phyloP scores from a whole-genome alignment of 1,284 basidiomycete species.

The Ganoderma sinense region DNA sequence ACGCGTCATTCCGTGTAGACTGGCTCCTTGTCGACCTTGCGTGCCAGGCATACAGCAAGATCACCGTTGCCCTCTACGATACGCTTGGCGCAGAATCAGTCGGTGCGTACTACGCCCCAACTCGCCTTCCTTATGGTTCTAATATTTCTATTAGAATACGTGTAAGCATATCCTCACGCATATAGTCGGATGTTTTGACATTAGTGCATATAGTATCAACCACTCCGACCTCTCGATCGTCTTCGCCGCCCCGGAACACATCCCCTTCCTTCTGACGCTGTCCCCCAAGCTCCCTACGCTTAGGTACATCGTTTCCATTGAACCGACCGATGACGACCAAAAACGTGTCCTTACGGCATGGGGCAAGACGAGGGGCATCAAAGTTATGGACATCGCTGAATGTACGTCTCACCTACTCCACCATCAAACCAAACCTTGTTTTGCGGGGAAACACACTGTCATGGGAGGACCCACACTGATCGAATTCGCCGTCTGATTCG shows the following conservation, averaged over 20 bases:
- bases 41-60: conserved; percentile 80
- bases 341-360: conserved; percentile 70
- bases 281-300: conserved; percentile 68
- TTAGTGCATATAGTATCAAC: conserved; percentile 67
- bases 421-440: neutral
- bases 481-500: neutral
- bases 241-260: conserved; percentile 79
- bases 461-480: neutral
- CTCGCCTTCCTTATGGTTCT: neutral
- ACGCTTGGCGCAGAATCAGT: conserved; percentile 88
- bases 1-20: conserved; percentile 53
- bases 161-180: conserved; percentile 51
- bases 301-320: conserved; percentile 85
- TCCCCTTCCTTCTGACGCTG: conserved; percentile 79
- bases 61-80: conserved; percentile 89
- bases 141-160: conserved; percentile 61
- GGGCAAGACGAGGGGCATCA: conserved; percentile 70
- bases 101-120: conserved; percentile 51
- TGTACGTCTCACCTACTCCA: conserved; percentile 48
- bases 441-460: neutral
- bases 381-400: conserved; percentile 74
- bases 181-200: conserved; percentile 28
- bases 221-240: conserved; percentile 84
- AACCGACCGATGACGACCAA: conserved; percentile 69
- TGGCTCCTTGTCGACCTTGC: conserved; percentile 93